Conservation (phyloP, 306 rosid species). For the Arachis hypogaea region DNA sequence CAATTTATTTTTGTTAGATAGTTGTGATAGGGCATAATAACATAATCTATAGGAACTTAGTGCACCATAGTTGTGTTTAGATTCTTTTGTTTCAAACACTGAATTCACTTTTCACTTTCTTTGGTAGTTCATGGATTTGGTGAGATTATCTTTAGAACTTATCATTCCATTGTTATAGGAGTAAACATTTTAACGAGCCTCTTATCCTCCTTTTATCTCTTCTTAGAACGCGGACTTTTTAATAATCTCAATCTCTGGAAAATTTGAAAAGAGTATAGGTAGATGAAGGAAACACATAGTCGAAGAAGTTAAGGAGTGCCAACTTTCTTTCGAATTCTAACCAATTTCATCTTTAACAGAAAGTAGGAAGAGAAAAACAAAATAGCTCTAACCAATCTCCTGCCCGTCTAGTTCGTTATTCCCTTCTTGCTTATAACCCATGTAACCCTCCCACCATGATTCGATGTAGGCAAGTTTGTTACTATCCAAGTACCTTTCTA, state of each 20-base stretch:
- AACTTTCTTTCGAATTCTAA: too few species aligned
- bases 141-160: background rate
- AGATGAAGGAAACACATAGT: too few species aligned
- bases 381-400: too few species aligned
- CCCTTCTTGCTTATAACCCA: background rate
- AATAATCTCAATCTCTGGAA: too few species aligned
- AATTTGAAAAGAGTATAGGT: too few species aligned
- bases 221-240: background rate
- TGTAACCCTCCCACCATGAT: background rate
- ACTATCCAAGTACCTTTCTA: background rate
- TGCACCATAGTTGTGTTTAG: background rate
- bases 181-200: background rate
- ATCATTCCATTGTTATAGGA: background rate
- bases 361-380: too few species aligned
- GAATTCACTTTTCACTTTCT: background rate
- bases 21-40: background rate
- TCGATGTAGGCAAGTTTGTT: background rate
- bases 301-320: too few species aligned
- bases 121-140: background rate
- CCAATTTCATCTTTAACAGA: too few species aligned
- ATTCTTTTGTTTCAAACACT: background rate
- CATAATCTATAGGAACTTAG: background rate
- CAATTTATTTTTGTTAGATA: background rate
- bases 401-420: background rate
- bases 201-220: background rate